Evolutionary conservation across 2,329 filamentous ascomycete genomes (phyloP), one percentile per base, ranked within the genome.

Genomic region (Xylariomycetidae sp.): DNA sequence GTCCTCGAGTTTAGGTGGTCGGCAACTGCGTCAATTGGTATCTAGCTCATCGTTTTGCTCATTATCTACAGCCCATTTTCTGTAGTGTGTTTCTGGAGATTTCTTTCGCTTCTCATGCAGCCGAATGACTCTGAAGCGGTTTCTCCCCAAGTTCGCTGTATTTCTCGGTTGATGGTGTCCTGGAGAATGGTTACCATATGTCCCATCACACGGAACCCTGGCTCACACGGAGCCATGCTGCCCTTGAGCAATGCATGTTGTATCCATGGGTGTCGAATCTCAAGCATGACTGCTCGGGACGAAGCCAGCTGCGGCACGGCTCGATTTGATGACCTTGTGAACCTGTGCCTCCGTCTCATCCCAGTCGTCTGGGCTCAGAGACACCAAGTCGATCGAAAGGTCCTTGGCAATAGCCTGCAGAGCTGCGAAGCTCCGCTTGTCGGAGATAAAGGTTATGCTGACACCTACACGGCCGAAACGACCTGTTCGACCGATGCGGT

Each of bases 401-500:
- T 84, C 81, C 10, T 72, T 63, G 38, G 85, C 81, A 53, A 96
- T 98, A n/a, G 75, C 64, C 47, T 79, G 77, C 29, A 98, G 74
- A 49, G 85, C 83, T 27, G 76, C 60, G 72, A 80, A 96, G 58
- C 87, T 92, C 47, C 75, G 76, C 56, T 80, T 78, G 63, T 93
- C 88, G 49, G 88, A 85, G 33, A 98, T 86, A 50, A 98, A 95
- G 45, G 84, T 93, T 56, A 98, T 89, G 38, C 86, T 89, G 48
- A 96, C 92, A 53, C 92, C 92, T 20, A 96, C 88, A 59, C 90
- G 89, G 37, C 92, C 92, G 52, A 98, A 98, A 47, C 92, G 85
- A 44, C 92, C 92, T 10, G 92, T 98, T 54, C 92, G 87, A 41
- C 92, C 92, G 50, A 98, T 98, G 57, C 92, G 85, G 71, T 98